These are phyloP conservation scores for Tylopilus rubrobrunneus DNA, from an alignment of 768 basidiomycete species.

Conservation along the genomic window DNA sequence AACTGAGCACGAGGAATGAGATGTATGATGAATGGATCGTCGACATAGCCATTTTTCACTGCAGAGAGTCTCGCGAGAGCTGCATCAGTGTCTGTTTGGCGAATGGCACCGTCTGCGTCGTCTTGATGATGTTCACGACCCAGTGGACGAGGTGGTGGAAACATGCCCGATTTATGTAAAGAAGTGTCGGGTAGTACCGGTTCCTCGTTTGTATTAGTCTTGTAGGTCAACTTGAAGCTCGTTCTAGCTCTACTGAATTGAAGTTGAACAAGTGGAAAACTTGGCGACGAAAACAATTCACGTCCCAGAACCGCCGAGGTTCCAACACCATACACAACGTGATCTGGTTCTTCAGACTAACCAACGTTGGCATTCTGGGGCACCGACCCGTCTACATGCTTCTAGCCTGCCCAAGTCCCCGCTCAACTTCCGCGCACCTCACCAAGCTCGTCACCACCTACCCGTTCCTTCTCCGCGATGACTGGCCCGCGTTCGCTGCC, in stretches of 20 bases:
- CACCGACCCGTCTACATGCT: background rate
- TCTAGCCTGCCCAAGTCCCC: background rate
- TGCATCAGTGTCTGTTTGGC: conserved; percentile 81
- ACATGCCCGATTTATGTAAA: background rate
- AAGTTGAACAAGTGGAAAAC: background rate
- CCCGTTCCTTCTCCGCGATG: background rate
- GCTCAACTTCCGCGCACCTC: background rate
- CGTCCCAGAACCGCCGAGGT: background rate
- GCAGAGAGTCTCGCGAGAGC: conserved; percentile 85
- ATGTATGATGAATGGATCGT: conserved; percentile 24
- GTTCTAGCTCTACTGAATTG: background rate
- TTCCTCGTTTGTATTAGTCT: no score
- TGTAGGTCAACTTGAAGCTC: no score
- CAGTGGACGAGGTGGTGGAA: conserved; percentile 11
- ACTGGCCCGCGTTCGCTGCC: background rate
- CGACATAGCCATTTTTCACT: conserved; percentile 70
- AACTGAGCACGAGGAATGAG: conserved; percentile 68
- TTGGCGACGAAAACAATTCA: background rate
- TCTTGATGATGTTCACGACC: conserved; percentile 26
- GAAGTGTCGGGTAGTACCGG: no score
- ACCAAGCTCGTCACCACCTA: background rate
- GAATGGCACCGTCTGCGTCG: conserved; percentile 57
- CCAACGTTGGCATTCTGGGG: background rate
- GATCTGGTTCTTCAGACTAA: background rate
- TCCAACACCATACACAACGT: background rate